Conservation (phyloP, 2,329 filamentous ascomycete species). For the Pseudogymnoascus destructans region DNA sequence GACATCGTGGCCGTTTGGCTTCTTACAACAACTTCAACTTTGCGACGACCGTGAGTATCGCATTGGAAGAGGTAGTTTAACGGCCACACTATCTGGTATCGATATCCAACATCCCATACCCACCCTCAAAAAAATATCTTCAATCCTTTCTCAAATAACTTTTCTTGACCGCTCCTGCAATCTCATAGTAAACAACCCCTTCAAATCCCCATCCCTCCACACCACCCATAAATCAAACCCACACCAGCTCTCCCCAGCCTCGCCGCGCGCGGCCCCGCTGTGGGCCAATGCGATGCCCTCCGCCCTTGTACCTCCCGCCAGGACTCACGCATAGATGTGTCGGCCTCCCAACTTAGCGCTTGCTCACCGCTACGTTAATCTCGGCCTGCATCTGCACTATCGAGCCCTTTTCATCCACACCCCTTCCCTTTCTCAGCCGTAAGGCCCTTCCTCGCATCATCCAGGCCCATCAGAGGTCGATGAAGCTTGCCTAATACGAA, state of each 20-base stretch:
- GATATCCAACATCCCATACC: neutral
- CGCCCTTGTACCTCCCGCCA: slow-evolving; percentile 1
- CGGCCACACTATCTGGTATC: neutral
- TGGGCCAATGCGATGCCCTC: neutral
- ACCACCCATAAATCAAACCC: neutral
- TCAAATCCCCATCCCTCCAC: neutral
- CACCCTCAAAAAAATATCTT: neutral
- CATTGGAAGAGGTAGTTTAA: neutral
- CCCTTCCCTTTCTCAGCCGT: neutral
- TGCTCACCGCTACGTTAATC: slow-evolving; percentile 3
- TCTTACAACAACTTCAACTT: neutral
- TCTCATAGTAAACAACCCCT: neutral
- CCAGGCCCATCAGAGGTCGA: neutral
- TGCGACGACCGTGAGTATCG: neutral
- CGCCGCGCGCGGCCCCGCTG: neutral
- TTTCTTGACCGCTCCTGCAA: neutral
- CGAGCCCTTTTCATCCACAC: neutral
- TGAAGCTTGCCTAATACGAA: neutral
- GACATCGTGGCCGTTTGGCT: neutral
- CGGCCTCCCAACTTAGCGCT: no score
- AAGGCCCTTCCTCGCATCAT: no score
- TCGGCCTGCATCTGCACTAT: neutral
- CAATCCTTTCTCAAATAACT: neutral
- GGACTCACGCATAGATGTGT: no score
- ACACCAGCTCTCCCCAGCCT: slow-evolving; percentile 3